A percentile compares a stretch with the other conserved stretches of the same genome.
Evolutionary conservation across 2,329 filamentous ascomycete species (phyloP).

Genomic region (Sarocladiaceae sp.): DNA sequence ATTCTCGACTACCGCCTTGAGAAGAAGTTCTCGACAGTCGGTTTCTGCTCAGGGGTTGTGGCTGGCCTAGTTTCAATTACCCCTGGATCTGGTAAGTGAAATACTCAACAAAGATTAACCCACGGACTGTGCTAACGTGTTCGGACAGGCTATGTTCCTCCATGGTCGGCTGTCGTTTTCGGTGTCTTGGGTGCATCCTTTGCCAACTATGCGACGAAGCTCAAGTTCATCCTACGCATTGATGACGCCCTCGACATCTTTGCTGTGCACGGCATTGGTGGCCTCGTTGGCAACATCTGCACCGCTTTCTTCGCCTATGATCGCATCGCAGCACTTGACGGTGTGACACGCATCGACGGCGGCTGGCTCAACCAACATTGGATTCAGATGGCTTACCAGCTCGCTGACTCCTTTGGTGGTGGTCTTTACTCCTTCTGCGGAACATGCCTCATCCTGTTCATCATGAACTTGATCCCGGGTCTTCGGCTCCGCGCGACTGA

Average conservation of each 20-base stretch:
- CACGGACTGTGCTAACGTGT: slow-evolving; percentile 12
- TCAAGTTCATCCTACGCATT: slow-evolving; percentile 77
- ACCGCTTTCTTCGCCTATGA: slow-evolving; percentile 82
- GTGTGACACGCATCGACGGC: slow-evolving; percentile 60
- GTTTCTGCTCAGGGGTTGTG: slow-evolving; percentile 88
- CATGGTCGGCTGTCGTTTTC: slow-evolving; percentile 79
- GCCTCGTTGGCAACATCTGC: slow-evolving; percentile 72
- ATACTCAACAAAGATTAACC: not conserved
- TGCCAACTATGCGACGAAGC: slow-evolving; percentile 87
- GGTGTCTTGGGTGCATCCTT: slow-evolving; percentile 71
- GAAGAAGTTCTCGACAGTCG: slow-evolving; percentile 88
- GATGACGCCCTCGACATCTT: slow-evolving; percentile 90
- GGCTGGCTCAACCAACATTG: slow-evolving; percentile 84
- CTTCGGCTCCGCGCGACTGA: slow-evolving; percentile 69
- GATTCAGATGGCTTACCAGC: slow-evolving; percentile 77
- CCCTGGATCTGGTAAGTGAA: slow-evolving; percentile 65
- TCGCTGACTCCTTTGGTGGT: slow-evolving; percentile 75
- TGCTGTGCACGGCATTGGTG: slow-evolving; percentile 75
- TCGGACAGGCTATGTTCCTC: slow-evolving; percentile 65
- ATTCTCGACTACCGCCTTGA: slow-evolving; percentile 84
- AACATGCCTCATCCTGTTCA: slow-evolving; percentile 73
- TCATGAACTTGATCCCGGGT: slow-evolving; percentile 75
- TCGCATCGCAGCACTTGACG: slow-evolving; percentile 79
- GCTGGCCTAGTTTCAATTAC: slow-evolving; percentile 86
- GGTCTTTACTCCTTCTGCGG: slow-evolving; percentile 74